These are phyloP conservation scores for Wickerhamomyces subpelliculosus DNA, from an alignment of 805 yeast species.

Conservation along the genomic window DNA sequence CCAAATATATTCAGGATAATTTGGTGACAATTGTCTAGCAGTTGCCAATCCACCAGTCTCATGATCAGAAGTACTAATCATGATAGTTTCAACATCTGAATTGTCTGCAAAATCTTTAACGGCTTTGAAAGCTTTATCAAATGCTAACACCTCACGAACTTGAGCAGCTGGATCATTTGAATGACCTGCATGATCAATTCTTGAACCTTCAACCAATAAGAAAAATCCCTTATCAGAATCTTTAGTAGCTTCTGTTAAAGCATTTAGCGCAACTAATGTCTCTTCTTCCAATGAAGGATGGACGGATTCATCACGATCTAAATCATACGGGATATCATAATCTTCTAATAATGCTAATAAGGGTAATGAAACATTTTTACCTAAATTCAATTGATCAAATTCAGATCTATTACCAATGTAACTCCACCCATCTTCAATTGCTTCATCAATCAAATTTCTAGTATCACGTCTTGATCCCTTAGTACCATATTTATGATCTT, in stretches of 20 bases:
- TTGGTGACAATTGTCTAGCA: conserved; percentile 63
- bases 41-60: conserved; percentile 94
- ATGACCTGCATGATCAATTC: conserved; percentile 96
- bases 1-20: conserved; percentile 86
- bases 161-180: conserved; percentile 92
- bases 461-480: conserved; percentile 65
- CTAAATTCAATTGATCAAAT: conserved; percentile 51
- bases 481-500: conserved; percentile 23
- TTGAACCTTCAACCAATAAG: conserved; percentile 80
- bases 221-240: conserved; percentile 82
- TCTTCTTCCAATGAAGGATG: conserved; percentile 80
- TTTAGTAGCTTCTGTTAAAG: conserved; percentile 58
- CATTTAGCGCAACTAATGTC: conserved; percentile 64
- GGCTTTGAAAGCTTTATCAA: conserved; percentile 72
- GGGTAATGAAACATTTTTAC: conserved; percentile 66
- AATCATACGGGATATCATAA: conserved; percentile 75
- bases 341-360: conserved; percentile 70
- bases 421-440: conserved; percentile 53
- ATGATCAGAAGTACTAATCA: conserved; percentile 85
- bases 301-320: conserved; percentile 56
- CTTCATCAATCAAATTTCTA: conserved; percentile 60
- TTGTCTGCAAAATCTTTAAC: conserved; percentile 64
- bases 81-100: conserved; percentile 67
- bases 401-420: conserved; percentile 52
- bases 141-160: conserved; percentile 84